A percentile compares a stretch with the other conserved stretches of the same genome.
These are phyloP conservation scores for Xylariaceae sp. DNA, from an alignment of 2,329 filamentous ascomycete genomes.

Conservation along the genomic window DNA sequence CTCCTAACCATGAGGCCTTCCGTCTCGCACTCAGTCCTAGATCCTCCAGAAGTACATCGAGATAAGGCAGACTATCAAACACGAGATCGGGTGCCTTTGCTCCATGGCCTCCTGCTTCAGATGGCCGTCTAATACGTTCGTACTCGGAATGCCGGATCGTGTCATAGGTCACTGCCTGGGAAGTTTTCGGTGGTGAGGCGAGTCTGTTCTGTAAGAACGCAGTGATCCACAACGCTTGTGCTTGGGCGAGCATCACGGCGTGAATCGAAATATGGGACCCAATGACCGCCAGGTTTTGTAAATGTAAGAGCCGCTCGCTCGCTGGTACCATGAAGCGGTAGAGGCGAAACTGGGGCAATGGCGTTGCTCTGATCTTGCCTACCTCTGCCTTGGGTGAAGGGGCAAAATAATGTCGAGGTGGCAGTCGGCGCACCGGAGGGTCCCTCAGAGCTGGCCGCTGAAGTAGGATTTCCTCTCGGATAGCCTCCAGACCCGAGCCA, in stretches of 20 bases:
- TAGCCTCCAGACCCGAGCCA: neutral
- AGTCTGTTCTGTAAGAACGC: slow-evolving; percentile 48
- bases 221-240: slow-evolving; percentile 48
- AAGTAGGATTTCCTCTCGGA: neutral
- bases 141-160: slow-evolving; percentile 52
- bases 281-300: slow-evolving; percentile 27
- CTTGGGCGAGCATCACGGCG: slow-evolving; percentile 28
- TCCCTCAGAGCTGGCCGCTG: neutral
- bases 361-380: neutral
- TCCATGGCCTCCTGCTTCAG: slow-evolving; percentile 40
- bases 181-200: slow-evolving; percentile 4
- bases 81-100: slow-evolving; percentile 46
- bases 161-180: slow-evolving; percentile 33
- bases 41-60: slow-evolving; percentile 55
- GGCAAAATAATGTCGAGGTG: neutral
- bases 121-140: slow-evolving; percentile 48
- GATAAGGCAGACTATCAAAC: slow-evolving; percentile 58
- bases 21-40: slow-evolving; percentile 41
- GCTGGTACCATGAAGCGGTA: slow-evolving; percentile 28
- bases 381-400: neutral
- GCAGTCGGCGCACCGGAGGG: neutral
- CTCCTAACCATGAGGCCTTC: slow-evolving; percentile 21
- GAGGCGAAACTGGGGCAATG: slow-evolving; percentile 7
- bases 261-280: slow-evolving; percentile 28
- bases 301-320: slow-evolving; percentile 6